A percentile compares a stretch with the other conserved stretches of the same genome.
Conservation (phyloP, 1,139 yeast genomes). For the Geotrichum restrictum region DNA sequence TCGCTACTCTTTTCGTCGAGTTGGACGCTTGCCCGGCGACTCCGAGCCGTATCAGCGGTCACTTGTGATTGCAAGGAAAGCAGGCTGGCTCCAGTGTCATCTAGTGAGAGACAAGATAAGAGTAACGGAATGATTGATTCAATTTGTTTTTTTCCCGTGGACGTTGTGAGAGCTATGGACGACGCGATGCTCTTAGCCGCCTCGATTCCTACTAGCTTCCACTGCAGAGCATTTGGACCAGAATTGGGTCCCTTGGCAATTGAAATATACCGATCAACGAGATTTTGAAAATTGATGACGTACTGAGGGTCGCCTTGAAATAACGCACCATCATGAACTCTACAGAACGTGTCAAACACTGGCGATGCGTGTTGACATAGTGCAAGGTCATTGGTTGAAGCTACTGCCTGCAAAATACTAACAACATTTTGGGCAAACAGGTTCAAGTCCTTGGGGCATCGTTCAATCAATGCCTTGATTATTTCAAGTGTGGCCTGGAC, state of each 20-base stretch:
- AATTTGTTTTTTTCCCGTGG: conserved; percentile 42
- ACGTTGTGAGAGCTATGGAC: conserved; percentile 46
- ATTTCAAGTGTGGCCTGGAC: conserved; percentile 77
- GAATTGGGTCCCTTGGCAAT: conserved; percentile 23
- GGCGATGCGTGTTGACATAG: conserved; percentile 49
- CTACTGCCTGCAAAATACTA: conserved; percentile 43
- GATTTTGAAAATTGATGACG: conserved; percentile 47
- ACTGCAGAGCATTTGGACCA: conserved; percentile 45
- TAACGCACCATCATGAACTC: conserved; percentile 60
- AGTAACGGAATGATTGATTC: conserved; percentile 45
- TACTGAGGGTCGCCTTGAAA: conserved; percentile 69
- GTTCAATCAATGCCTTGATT: conserved; percentile 61
- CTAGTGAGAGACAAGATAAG: conserved; percentile 29
- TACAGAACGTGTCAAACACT: conserved; percentile 56
- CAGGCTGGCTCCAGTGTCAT: conserved; percentile 23
- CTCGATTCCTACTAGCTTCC: conserved; percentile 49
- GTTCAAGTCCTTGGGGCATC: conserved; percentile 78
- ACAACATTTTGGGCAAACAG: conserved; percentile 60
- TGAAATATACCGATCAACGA: conserved; percentile 34
- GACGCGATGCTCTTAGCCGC: conserved; percentile 46
- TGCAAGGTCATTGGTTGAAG: conserved; percentile 52
- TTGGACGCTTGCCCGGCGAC: conserved; percentile 12
- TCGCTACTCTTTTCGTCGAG: conserved; percentile 18
- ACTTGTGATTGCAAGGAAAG: conserved; percentile 24
- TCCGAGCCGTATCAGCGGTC: conserved; percentile 5